Evolutionary conservation across 2,329 filamentous ascomycete genomes (phyloP), one percentile per base, ranked within the genome.

Genomic region (Phymatotrichopsis omnivora): DNA sequence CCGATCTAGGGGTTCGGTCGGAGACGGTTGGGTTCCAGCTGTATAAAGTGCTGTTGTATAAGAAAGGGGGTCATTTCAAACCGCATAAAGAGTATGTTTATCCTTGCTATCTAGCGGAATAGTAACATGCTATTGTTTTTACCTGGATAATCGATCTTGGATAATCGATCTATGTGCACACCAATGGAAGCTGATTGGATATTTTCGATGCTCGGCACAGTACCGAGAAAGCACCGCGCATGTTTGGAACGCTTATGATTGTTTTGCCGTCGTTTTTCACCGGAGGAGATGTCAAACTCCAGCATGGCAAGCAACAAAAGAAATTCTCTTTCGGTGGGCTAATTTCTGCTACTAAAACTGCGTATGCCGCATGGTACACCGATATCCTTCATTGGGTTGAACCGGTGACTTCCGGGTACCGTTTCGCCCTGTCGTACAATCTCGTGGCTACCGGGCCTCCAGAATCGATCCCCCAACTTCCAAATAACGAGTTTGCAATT

Each of bases 231-330:
- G 19, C 44, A 7, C 31, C 37, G 7, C 25, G 43, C 27, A 42
- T 46, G 37, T 46, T 46, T 10, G 30, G 43, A n/a, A 46, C 43
- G n/a, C 36, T 46, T 24, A 41, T 46, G 30, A 25, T 46, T 12
- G 23, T 46, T 24, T 32, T 46, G 2, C 43, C 43, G 11, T 42
- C 43, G 12, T 14, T 30, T 10, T 35, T 34, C 30, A 35, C 36
- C 30, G 43, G 43, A 12, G 43, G 43, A 7, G 24, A 5, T 20
- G 30, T 46, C 24, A 23, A 42, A 10, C 30, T 46, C 37, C 36
- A 36, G 10, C 38, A 36, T 19, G 20, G 16, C 12, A 19, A 17
- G 11, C 20, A 16, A 12, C 24, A 47, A 47, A 42, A 36, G 32
- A 20, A 47, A 14, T 42, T 47, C n/a, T 25, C 41, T 17, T 47